Evolutionary conservation across 768 basidiomycete genomes (phyloP).

Genomic region (Pulveroboletus sp.): DNA sequence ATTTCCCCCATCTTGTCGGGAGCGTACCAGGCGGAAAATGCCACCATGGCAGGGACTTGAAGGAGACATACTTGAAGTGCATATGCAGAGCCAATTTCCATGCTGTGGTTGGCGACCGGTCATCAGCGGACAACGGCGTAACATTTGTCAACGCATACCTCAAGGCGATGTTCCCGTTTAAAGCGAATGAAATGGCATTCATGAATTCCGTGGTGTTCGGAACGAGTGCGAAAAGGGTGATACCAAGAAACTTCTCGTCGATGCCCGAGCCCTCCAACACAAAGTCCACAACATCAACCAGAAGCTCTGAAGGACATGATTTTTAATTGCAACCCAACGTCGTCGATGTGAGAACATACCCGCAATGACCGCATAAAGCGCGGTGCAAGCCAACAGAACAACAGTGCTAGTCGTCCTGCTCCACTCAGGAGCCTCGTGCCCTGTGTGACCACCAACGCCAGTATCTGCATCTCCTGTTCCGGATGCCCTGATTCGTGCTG

Average conservation of each 20-base stretch:
- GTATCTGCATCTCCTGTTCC: constrained; percentile 36
- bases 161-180: constrained; percentile 94
- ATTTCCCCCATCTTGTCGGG: constrained; percentile 81
- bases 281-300: constrained; percentile 94
- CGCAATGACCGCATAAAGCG: constrained; percentile 91
- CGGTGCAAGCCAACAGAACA: constrained; percentile 85
- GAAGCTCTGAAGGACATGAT: constrained; percentile 56
- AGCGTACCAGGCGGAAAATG: constrained; percentile 93
- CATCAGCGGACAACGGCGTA: neutral
- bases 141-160: constrained; percentile 49
- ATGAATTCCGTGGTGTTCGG: constrained; percentile 99
- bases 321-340: neutral
- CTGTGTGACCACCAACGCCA: constrained; percentile 59
- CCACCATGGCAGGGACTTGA: constrained; percentile 98
- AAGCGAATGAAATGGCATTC: constrained; percentile 97
- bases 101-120: constrained; percentile 44
- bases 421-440: constrained; percentile 97
- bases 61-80: constrained; percentile 96
- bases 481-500: constrained; percentile 42
- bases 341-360: constrained; percentile 48
- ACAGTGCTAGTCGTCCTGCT: constrained; percentile 85
- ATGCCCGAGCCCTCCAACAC: constrained; percentile 87
- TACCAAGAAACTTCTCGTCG: constrained; percentile 95
- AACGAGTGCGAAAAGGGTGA: constrained; percentile 94
- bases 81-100: constrained; percentile 99